Conservation (phyloP, 768 basidiomycete genomes). For the Agaricus bisporus region DNA sequence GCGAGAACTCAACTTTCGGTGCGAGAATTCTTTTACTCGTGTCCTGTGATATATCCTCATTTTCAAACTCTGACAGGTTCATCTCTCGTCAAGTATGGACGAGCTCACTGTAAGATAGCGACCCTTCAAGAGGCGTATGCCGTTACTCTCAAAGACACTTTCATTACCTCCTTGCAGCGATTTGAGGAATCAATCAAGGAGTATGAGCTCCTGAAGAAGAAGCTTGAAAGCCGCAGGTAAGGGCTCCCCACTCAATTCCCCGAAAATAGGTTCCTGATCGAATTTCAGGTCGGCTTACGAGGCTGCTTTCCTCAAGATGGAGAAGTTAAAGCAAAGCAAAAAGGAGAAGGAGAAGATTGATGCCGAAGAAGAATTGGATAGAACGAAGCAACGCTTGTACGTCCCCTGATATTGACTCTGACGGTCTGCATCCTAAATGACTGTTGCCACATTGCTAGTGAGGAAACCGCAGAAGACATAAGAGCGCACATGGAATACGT, state of each 20-base stretch:
- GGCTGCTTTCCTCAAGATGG: slow-evolving; percentile 62
- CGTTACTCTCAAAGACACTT: slow-evolving; percentile 66
- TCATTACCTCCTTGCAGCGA: slow-evolving; percentile 56
- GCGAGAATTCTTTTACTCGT: slow-evolving; percentile 9
- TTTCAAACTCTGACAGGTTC: slow-evolving; percentile 37
- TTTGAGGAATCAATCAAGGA: slow-evolving; percentile 77
- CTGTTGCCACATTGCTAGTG: slow-evolving; percentile 36
- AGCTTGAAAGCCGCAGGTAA: slow-evolving; percentile 79
- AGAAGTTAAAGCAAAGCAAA: slow-evolving; percentile 64
- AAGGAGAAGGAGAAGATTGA: slow-evolving; percentile 78
- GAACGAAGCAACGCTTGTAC: slow-evolving; percentile 71
- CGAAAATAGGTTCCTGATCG: background rate
- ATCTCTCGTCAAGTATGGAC: slow-evolving; percentile 70
- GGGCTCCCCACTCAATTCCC: slow-evolving; percentile 12
- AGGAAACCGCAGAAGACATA: slow-evolving; percentile 82
- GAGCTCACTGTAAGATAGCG: slow-evolving; percentile 81
- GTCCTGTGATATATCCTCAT: background rate
- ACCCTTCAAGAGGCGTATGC: slow-evolving; percentile 80
- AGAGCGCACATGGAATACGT: slow-evolving; percentile 74
- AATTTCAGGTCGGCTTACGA: slow-evolving; percentile 64
- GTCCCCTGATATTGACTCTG: background rate
- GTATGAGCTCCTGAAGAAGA: slow-evolving; percentile 76
- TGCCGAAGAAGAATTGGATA: slow-evolving; percentile 76
- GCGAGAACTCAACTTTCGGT: slow-evolving; percentile 73
- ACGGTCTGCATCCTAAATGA: background rate